Conservation (phyloP, 2,329 filamentous ascomycete species). For the Emmonsia crescens region DNA sequence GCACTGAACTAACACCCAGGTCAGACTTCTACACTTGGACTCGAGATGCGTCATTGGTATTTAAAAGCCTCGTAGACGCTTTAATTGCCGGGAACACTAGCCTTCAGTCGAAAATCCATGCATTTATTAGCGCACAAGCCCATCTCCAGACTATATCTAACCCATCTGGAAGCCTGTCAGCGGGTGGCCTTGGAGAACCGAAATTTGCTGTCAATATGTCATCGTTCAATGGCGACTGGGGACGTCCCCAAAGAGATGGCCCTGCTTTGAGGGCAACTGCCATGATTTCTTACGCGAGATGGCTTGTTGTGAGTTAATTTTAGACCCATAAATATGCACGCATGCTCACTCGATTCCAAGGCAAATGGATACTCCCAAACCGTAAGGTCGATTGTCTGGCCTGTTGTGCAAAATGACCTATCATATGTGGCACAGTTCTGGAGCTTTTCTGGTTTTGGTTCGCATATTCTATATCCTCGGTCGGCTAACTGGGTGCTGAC, state of each 20-base stretch:
- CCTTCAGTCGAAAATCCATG: slow-evolving; percentile 52
- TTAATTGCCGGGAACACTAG: slow-evolving; percentile 51
- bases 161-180: slow-evolving; percentile 48
- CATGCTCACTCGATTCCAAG: slow-evolving; percentile 1
- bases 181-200: slow-evolving; percentile 54
- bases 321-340: not conserved
- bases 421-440: slow-evolving; percentile 64
- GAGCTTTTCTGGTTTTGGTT: slow-evolving; percentile 48
- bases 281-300: slow-evolving; percentile 43
- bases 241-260: slow-evolving; percentile 55
- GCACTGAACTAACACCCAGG: not conserved
- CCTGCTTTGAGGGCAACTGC: slow-evolving; percentile 25
- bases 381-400: slow-evolving; percentile 53
- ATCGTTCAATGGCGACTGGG: slow-evolving; percentile 58
- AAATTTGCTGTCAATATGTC: slow-evolving; percentile 57
- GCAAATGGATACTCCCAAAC: slow-evolving; percentile 44
- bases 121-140: slow-evolving; percentile 58
- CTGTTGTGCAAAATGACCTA: slow-evolving; percentile 63
- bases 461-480: not conserved
- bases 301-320: slow-evolving; percentile 43
- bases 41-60: slow-evolving; percentile 60
- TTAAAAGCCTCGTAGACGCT: slow-evolving; percentile 59
- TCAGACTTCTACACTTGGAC: slow-evolving; percentile 71
- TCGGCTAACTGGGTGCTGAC: slow-evolving; percentile 1
- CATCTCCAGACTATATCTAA: slow-evolving; percentile 55